A percentile compares a stretch with the other conserved stretches of the same genome.
Conservation (phyloP, 345 rosid species). For the Camelina sativa region DNA sequence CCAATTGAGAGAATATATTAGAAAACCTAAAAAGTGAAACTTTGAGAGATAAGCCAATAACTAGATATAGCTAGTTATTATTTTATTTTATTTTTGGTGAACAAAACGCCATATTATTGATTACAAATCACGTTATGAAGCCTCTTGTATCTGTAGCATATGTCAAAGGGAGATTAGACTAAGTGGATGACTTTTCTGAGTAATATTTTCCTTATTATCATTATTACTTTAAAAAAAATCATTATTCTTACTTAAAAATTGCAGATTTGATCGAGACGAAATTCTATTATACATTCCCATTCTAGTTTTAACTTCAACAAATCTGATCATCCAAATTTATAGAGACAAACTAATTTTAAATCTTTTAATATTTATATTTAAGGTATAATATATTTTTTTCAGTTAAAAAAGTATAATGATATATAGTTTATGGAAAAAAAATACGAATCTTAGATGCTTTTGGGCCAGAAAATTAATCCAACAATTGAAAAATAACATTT, state of each 20-base stretch:
- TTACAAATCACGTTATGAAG: neutral
- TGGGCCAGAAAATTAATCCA: neutral
- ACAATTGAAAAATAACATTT: neutral
- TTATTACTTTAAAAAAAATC: too few species aligned
- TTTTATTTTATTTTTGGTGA: neutral
- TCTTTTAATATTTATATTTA: too few species aligned
- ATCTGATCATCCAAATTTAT: neutral
- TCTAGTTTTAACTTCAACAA: constrained; percentile 12
- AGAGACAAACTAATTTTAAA: neutral
- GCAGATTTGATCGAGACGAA: constrained; percentile 4
- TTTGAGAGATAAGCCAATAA: neutral
- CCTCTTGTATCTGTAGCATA: constrained; percentile 9
- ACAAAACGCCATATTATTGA: constrained; percentile 5
- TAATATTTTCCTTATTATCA: neutral
- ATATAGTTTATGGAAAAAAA: neutral
- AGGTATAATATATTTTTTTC: too few species aligned
- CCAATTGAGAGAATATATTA: neutral
- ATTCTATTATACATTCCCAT: neutral
- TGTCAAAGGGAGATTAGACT: constrained; percentile 1
- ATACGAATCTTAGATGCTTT: neutral
- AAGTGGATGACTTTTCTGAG: neutral
- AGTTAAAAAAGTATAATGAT: neutral
- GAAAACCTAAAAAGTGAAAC: neutral
- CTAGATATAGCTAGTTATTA: neutral
- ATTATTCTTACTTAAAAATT: constrained; percentile 12